Evolutionary conservation across 2,329 filamentous ascomycete genomes (phyloP).

Genomic region (Penicillium fuscoglaucum): DNA sequence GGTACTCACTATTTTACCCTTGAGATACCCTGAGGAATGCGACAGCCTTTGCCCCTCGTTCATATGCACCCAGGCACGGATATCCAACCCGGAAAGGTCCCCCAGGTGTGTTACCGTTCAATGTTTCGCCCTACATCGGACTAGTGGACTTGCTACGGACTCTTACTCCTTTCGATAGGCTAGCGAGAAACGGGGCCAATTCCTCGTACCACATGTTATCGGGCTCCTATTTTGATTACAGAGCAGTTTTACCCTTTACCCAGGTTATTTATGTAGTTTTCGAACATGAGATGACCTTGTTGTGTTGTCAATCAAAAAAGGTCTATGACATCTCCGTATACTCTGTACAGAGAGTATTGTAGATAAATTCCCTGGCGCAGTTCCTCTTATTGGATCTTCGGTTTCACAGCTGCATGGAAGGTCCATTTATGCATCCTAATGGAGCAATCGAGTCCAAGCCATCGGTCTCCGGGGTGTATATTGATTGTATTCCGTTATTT

Average conservation of each 20-base stretch:
- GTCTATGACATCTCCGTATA: neutral
- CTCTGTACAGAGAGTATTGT: neutral
- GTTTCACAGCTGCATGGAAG: constrained; percentile 18
- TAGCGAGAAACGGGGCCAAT: neutral
- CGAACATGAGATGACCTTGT: too few species aligned
- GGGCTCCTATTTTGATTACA: constrained; percentile 1
- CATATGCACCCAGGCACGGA: constrained; percentile 23
- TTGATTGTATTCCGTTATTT: neutral
- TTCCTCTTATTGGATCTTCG: constrained; percentile 11
- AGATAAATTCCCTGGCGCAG: neutral
- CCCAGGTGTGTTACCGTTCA: constrained; percentile 8
- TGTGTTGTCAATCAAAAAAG: too few species aligned
- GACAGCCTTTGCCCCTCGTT: constrained; percentile 17
- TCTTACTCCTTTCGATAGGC: constrained; percentile 4
- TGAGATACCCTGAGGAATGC: constrained; percentile 15
- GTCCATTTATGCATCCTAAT: constrained; percentile 17
- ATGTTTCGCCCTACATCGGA: constrained; percentile 3
- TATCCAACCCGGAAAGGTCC: constrained; percentile 5
- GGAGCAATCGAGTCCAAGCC: constrained; percentile 3
- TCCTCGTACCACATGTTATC: constrained; percentile 4
- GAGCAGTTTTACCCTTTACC: neutral
- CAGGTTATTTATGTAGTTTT: neutral
- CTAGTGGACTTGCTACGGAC: constrained; percentile 6
- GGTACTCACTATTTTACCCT: neutral
- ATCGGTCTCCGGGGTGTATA: constrained; percentile 6